Conservation (phyloP, 495 filamentous ascomycete species). For the Penicillium pulvis region DNA sequence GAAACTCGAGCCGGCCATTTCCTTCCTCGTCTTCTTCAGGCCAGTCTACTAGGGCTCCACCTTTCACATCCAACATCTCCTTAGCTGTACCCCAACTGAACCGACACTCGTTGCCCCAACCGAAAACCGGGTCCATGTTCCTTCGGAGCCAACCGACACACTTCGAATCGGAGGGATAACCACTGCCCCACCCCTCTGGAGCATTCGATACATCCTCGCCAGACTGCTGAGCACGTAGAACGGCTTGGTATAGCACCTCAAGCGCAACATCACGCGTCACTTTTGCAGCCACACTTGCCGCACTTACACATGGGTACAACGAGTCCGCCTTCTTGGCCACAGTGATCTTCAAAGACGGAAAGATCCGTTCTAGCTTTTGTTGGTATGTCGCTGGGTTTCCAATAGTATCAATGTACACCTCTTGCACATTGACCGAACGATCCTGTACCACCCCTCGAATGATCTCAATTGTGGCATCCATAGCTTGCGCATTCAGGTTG, state of each 20-base stretch:
- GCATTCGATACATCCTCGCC: slow-evolving; percentile 4
- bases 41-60: slow-evolving; percentile 78
- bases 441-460: slow-evolving; percentile 72
- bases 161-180: slow-evolving; percentile 87
- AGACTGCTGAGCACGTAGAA: slow-evolving; percentile 24
- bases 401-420: slow-evolving; percentile 96
- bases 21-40: slow-evolving; percentile 69
- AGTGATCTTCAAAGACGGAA: slow-evolving; percentile 77
- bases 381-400: slow-evolving; percentile 83
- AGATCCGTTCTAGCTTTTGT: slow-evolving; percentile 76
- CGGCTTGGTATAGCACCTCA: slow-evolving; percentile 67
- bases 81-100: slow-evolving; percentile 96
- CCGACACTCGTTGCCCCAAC: slow-evolving; percentile 88
- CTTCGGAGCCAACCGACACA: slow-evolving; percentile 78
- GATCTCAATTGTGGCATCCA: slow-evolving; percentile 89
- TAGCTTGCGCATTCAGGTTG: slow-evolving; percentile 97
- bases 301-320: slow-evolving; percentile 89
- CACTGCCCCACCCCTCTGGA: slow-evolving; percentile 73
- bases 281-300: slow-evolving; percentile 92
- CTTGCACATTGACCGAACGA: slow-evolving; percentile 72
- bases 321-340: slow-evolving; percentile 97
- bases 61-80: slow-evolving; percentile 78
- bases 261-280: slow-evolving; percentile 90
- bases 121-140: slow-evolving; percentile 92
- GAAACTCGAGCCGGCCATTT: slow-evolving; percentile 69